Percentiles rank a stretch among this genome's conserved stretches.
Evolutionary conservation across 2,329 filamentous ascomycete species (phyloP).

Genomic region (Ophiostoma sp.): DNA sequence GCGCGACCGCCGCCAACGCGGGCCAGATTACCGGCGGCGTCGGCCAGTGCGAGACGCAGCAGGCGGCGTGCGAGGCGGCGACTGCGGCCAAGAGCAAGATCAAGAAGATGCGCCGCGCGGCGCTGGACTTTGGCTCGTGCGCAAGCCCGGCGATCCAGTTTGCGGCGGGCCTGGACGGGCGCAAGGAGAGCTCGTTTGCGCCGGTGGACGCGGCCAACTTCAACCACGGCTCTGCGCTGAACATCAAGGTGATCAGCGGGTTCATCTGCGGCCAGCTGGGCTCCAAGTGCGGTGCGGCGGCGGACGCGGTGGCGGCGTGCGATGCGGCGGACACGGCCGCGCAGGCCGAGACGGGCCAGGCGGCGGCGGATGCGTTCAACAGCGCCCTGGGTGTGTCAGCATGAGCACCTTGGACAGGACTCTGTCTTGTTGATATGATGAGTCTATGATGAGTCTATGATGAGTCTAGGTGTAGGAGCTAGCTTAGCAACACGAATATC

Average conservation of each 20-base stretch:
- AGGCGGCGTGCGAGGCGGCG: conserved; percentile 36
- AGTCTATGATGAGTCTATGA: background rate
- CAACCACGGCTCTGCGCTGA: conserved; percentile 47
- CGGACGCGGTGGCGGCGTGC: conserved; percentile 35
- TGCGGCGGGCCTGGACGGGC: conserved; percentile 44
- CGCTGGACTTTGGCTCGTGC: conserved; percentile 44
- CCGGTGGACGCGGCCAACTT: conserved; percentile 41
- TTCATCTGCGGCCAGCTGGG: conserved; percentile 38
- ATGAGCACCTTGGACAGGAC: background rate
- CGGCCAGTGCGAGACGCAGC: conserved; percentile 42
- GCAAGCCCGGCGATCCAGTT: conserved; percentile 46
- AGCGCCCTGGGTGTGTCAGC: conserved; percentile 36
- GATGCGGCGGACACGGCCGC: conserved; percentile 34
- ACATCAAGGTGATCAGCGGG: conserved; percentile 36
- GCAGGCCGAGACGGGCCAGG: conserved; percentile 33
- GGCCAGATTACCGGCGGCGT: conserved; percentile 37
- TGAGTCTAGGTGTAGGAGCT: background rate
- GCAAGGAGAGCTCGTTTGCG: conserved; percentile 41
- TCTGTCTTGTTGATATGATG: background rate
- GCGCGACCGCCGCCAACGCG: conserved; percentile 45
- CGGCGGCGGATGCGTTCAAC: conserved; percentile 39
- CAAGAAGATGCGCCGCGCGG: conserved; percentile 31
- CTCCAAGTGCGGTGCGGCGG: conserved; percentile 35
- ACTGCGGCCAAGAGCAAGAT: conserved; percentile 27
- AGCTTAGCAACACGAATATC: background rate